Evolutionary conservation across 2,329 filamentous ascomycete genomes (phyloP).

Genomic region (Phialophora chinensis): DNA sequence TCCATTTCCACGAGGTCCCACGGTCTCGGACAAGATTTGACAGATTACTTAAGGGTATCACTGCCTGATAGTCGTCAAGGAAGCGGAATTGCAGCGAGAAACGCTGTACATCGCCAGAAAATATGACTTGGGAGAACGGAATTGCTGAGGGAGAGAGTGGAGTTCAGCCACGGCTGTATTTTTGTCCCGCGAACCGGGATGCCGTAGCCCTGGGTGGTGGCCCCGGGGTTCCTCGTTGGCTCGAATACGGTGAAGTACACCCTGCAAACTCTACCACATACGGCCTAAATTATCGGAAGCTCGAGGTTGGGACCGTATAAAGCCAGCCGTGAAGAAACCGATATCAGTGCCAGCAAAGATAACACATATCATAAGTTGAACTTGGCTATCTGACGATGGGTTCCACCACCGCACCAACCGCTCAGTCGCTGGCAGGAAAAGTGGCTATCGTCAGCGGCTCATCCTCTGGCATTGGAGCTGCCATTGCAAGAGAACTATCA

Average conservation of each 20-base stretch:
- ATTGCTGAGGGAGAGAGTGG: too few species aligned
- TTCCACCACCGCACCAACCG: slow-evolving; percentile 8
- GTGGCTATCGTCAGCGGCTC: slow-evolving; percentile 57
- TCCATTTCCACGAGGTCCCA: background rate
- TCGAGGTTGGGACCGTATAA: background rate
- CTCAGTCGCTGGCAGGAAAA: slow-evolving; percentile 20
- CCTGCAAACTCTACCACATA: background rate
- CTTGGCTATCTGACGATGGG: background rate
- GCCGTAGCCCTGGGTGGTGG: too few species aligned
- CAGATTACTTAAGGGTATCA: background rate
- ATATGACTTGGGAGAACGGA: background rate
- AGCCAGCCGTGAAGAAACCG: background rate
- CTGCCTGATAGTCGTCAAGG: background rate
- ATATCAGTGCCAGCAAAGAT: background rate
- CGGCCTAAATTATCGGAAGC: background rate
- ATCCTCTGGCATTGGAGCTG: slow-evolving; percentile 57
- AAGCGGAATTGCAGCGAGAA: background rate
- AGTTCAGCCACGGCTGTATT: too few species aligned
- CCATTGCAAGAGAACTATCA: slow-evolving; percentile 57
- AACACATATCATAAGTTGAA: background rate
- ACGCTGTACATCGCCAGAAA: background rate
- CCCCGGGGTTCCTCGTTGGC: too few species aligned
- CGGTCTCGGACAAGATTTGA: background rate
- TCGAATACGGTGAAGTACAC: too few species aligned
- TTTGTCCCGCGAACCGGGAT: background rate